phyloP scores from a whole-genome alignment of 2,329 filamentous ascomycete genomes.

The Cylindrodendrum hubeiense region DNA sequence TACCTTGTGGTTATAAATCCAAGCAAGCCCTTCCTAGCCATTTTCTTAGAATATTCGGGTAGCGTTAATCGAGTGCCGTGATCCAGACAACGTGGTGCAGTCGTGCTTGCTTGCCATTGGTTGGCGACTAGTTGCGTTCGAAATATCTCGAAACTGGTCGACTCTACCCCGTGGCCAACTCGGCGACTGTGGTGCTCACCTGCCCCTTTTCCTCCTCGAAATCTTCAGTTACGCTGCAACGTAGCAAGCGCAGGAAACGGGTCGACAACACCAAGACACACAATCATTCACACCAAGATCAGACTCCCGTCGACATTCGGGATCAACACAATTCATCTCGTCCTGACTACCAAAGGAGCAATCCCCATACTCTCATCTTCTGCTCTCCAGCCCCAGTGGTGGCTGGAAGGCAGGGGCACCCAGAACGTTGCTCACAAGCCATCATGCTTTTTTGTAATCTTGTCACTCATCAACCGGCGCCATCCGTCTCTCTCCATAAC shows the following conservation, averaged over 20 bases:
- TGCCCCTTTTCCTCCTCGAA: conserved; percentile 7
- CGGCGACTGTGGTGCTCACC: conserved; percentile 14
- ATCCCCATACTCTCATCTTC: conserved; percentile 43
- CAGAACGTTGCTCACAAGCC: conserved; percentile 38
- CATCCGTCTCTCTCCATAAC: conserved; percentile 44
- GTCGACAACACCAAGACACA: conserved; percentile 40
- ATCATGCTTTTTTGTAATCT: conserved; percentile 40
- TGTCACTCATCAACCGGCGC: conserved; percentile 45
- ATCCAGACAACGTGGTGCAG: background rate
- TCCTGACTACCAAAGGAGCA: conserved; percentile 53
- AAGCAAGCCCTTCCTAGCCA: background rate
- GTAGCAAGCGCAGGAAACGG: conserved; percentile 21
- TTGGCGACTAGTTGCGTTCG: background rate
- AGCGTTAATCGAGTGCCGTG: background rate
- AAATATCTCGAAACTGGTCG: background rate
- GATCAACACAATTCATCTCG: conserved; percentile 54
- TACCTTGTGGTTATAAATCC: background rate
- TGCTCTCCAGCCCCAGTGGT: conserved; percentile 30
- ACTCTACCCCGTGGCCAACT: conserved; percentile 2
- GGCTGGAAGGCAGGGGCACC: conserved; percentile 22
- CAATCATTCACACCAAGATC: conserved; percentile 44
- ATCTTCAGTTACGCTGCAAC: conserved; percentile 5
- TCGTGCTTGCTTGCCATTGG: background rate
- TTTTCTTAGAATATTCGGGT: background rate
- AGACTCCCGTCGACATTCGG: conserved; percentile 42